phyloP scores from a whole-genome alignment of 2,329 filamentous ascomycete species.

The Davidsoniella virescens region DNA sequence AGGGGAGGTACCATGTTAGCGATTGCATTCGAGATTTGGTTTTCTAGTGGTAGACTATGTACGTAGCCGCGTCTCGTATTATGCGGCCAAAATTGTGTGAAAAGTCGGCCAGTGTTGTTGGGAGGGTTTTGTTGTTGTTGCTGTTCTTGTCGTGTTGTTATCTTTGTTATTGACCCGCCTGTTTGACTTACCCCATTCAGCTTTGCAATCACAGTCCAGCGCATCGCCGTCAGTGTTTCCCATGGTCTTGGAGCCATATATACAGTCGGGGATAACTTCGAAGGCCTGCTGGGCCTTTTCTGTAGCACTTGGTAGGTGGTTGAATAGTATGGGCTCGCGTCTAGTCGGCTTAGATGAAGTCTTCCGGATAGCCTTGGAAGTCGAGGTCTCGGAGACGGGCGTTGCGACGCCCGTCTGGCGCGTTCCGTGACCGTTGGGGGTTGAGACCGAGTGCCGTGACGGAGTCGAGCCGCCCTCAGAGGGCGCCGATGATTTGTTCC shows the following conservation, averaged over 20 bases:
- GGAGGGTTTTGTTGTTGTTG: too few species aligned
- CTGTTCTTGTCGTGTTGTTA: too few species aligned
- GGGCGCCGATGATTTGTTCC: slow-evolving; percentile 2
- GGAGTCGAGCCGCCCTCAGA: slow-evolving; percentile 21
- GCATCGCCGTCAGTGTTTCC: slow-evolving; percentile 80
- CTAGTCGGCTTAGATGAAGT: slow-evolving; percentile 52
- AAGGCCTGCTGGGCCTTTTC: slow-evolving; percentile 61
- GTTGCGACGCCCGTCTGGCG: slow-evolving; percentile 32
- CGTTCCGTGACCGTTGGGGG: slow-evolving; percentile 25
- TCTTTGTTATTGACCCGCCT: neutral
- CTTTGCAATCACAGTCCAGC: slow-evolving; percentile 85
- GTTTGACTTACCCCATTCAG: slow-evolving; percentile 74
- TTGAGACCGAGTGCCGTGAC: slow-evolving; percentile 24
- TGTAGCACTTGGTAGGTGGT: slow-evolving; percentile 63
- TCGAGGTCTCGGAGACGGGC: slow-evolving; percentile 30
- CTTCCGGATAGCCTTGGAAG: slow-evolving; percentile 53
- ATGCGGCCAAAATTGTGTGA: too few species aligned
- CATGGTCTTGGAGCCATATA: slow-evolving; percentile 81
- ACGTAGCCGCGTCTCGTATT: too few species aligned
- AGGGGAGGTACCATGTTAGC: too few species aligned
- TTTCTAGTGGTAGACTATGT: neutral
- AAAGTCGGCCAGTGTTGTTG: too few species aligned
- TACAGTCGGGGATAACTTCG: slow-evolving; percentile 66
- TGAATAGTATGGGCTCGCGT: slow-evolving; percentile 50
- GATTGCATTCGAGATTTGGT: neutral